A percentile compares a stretch with the other conserved stretches of the same genome.
phyloP scores from a whole-genome alignment of 78 protist species.

The Dictyostelium discoideum region dicty_2.7 NC_007090.3:1687001-1687500 shows the following conservation, averaged over 20 bases:
- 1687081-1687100: neutral
- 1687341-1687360: neutral
- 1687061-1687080: neutral
- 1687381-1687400: neutral
- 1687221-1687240: too few relatives aligned
- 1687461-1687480: neutral
- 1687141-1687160: neutral
- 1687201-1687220: too few relatives aligned
- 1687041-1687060: too few relatives aligned
- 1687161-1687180: too few relatives aligned
- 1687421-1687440: conserved; percentile 61
- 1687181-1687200: too few relatives aligned
- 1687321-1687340: neutral
- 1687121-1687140: neutral
- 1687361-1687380: neutral
- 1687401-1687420: conserved; percentile 11
- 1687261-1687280: too few relatives aligned
- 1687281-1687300: neutral
- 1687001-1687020: too few relatives aligned
- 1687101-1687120: neutral
- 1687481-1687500: too few relatives aligned
- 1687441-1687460: conserved; percentile 43
- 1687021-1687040: too few relatives aligned
- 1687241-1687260: too few relatives aligned
- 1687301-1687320: neutral